phyloP scores from a whole-genome alignment of 2,329 filamentous ascomycete genomes.

The Ustulina deusta region DNA sequence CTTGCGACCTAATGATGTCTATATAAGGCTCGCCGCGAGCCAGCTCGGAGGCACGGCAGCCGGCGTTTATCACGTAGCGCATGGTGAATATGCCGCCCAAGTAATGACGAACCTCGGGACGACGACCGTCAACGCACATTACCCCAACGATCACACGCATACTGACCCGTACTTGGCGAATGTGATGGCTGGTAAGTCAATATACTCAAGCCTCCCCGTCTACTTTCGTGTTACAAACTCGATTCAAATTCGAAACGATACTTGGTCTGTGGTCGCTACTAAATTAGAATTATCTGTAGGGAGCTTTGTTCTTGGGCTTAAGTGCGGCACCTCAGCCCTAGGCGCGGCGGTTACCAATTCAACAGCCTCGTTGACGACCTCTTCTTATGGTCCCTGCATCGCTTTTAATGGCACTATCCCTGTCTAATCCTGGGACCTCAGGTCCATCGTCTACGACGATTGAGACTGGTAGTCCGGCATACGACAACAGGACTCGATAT shows the following conservation, averaged over 20 bases:
- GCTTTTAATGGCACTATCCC: constrained; percentile 47
- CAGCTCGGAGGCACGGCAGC: constrained; percentile 52
- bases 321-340: constrained; percentile 61
- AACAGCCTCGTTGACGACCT: constrained; percentile 49
- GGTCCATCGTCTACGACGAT: too few relatives aligned
- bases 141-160: constrained; percentile 72
- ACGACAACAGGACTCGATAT: background rate
- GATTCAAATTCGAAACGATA: background rate
- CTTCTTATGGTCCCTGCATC: constrained; percentile 50
- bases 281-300: background rate
- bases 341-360: constrained; percentile 50
- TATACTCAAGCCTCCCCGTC: background rate
- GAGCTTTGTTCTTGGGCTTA: constrained; percentile 60
- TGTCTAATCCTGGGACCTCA: constrained; percentile 29
- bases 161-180: constrained; percentile 68
- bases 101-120: constrained; percentile 64
- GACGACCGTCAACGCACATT: constrained; percentile 63
- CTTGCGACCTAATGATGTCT: background rate
- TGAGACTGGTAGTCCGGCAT: background rate
- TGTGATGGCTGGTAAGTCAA: constrained; percentile 66
- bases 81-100: constrained; percentile 68
- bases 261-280: background rate
- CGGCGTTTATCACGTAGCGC: constrained; percentile 68
- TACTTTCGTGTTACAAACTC: background rate
- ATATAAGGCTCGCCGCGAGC: constrained; percentile 51